These are phyloP conservation scores for Spathaspora gorwiae DNA, from an alignment of 805 yeast species.

Conservation along the genomic window DNA sequence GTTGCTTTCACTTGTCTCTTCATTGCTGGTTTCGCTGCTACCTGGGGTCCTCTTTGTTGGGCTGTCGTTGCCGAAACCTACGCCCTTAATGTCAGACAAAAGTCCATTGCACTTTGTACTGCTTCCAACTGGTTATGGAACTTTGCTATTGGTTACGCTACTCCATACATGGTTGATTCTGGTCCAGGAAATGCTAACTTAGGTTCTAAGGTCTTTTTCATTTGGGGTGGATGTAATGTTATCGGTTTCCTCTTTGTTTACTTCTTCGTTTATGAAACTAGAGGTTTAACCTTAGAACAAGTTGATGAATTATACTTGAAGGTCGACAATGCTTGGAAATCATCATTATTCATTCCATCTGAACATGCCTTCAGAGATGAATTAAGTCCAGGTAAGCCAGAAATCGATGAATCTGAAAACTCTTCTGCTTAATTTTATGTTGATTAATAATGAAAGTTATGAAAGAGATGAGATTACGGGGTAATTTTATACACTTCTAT, in stretches of 20 bases:
- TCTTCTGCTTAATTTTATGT: too few species aligned
- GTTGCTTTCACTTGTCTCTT: conserved; percentile 37
- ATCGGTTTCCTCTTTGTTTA: conserved; percentile 30
- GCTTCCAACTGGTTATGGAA: conserved; percentile 42
- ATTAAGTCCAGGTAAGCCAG: not conserved
- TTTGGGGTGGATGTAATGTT: conserved; percentile 40
- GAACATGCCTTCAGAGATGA: conserved; percentile 32
- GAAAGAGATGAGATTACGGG: too few species aligned
- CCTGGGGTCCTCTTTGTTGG: conserved; percentile 42
- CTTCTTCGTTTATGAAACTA: conserved; percentile 34
- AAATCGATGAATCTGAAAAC: too few species aligned
- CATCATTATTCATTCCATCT: conserved; percentile 27
- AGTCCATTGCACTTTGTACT: conserved; percentile 35
- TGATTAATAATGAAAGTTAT: too few species aligned
- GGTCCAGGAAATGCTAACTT: conserved; percentile 37
- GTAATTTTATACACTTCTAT: too few species aligned
- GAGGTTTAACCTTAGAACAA: conserved; percentile 39
- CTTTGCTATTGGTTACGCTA: conserved; percentile 39
- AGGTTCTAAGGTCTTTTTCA: conserved; percentile 38
- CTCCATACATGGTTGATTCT: conserved; percentile 38
- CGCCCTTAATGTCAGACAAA: conserved; percentile 36
- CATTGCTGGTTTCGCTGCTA: conserved; percentile 38
- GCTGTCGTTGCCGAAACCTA: conserved; percentile 34
- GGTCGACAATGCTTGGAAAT: conserved; percentile 31
- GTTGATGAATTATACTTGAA: conserved; percentile 36